phyloP scores from a whole-genome alignment of 2,329 filamentous ascomycete genomes.

The Scedosporium aurantiacum region DNA sequence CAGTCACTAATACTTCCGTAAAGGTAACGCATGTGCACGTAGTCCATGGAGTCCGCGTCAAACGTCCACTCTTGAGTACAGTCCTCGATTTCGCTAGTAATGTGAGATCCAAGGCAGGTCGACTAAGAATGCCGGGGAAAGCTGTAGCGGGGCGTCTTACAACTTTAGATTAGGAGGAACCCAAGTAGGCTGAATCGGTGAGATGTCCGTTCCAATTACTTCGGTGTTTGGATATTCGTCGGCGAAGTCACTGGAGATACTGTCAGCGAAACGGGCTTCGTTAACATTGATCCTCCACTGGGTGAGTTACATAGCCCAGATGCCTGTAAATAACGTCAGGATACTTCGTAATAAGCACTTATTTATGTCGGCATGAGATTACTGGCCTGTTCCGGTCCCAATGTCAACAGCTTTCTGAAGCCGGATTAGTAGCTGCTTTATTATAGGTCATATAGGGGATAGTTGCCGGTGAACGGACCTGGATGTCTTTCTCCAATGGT shows the following conservation, averaged over 20 bases:
- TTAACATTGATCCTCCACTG: background rate
- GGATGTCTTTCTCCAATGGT: slow-evolving; percentile 13
- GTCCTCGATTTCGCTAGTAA: slow-evolving; percentile 20
- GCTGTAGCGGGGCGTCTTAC: slow-evolving; percentile 43
- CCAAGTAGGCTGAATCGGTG: slow-evolving; percentile 43
- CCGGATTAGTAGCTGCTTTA: background rate
- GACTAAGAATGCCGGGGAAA: slow-evolving; percentile 24
- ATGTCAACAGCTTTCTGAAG: slow-evolving; percentile 27
- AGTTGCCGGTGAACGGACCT: slow-evolving; percentile 4
- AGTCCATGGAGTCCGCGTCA: slow-evolving; percentile 36
- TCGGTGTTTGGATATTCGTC: slow-evolving; percentile 30
- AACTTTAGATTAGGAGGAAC: slow-evolving; percentile 29
- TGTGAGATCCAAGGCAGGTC: too few relatives aligned
- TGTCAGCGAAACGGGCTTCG: background rate
- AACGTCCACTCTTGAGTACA: slow-evolving; percentile 31
- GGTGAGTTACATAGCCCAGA: slow-evolving; percentile 38
- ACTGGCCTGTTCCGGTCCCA: slow-evolving; percentile 42
- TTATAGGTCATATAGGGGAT: too few relatives aligned
- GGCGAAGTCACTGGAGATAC: slow-evolving; percentile 34
- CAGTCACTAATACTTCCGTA: slow-evolving; percentile 47
- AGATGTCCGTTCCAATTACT: slow-evolving; percentile 42
- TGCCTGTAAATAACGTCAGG: slow-evolving; percentile 10
- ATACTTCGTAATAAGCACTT: background rate
- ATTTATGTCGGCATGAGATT: background rate
- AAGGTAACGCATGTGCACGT: slow-evolving; percentile 48